Evolutionary conservation across 768 basidiomycete genomes (phyloP), one percentile per base, ranked within the genome.

Genomic region (Rhodotorula paludigena): DNA sequence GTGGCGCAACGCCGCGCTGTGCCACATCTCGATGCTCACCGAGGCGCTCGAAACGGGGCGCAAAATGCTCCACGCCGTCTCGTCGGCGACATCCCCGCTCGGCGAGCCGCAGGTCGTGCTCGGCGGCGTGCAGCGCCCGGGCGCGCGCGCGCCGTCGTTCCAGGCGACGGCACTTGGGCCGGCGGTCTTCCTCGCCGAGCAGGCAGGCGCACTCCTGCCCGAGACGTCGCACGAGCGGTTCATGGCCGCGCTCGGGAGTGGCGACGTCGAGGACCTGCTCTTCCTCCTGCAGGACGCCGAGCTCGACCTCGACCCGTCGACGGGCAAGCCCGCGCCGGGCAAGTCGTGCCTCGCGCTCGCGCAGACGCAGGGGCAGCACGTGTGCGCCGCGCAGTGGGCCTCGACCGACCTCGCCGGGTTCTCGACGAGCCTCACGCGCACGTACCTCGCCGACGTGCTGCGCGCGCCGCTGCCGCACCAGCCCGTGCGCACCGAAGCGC

Each of bases 11-110:
- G 66, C 65, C 15, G 58, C 69, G 21, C 45, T 73, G 20, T 73
- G 72, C 52, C 72, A 73, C 51, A 60, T 73, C 59, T n/a, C 72
- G 35, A 67, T 66, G 68, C 57, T 69, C 15, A 51, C 64, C 5
- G 36, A 60, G 21, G 57, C 64, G 21, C 56, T 66, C 51, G 60
- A 58, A 10, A 55, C 48, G 28, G 68, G 60, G 9, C n/a, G n/a
- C n/a, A n/a, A n/a, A n/a, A n/a, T n/a, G n/a, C n/a, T n/a, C n/a
- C n/a, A n/a, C n/a, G n/a, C n/a, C n/a, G n/a, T n/a, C n/a, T n/a
- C n/a, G n/a, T n/a, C n/a, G n/a, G n/a, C n/a, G n/a, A n/a, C n/a
- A n/a, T n/a, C n/a, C n/a, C n/a, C n/a, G n/a, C n/a, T n/a, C n/a
- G n/a, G n/a, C 18, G n/a, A 35, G 32, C 42, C 39, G 9, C 32